These are phyloP conservation scores for Podospora tetraspora DNA, from an alignment of 495 filamentous ascomycete species.

Conservation along the genomic window DNA sequence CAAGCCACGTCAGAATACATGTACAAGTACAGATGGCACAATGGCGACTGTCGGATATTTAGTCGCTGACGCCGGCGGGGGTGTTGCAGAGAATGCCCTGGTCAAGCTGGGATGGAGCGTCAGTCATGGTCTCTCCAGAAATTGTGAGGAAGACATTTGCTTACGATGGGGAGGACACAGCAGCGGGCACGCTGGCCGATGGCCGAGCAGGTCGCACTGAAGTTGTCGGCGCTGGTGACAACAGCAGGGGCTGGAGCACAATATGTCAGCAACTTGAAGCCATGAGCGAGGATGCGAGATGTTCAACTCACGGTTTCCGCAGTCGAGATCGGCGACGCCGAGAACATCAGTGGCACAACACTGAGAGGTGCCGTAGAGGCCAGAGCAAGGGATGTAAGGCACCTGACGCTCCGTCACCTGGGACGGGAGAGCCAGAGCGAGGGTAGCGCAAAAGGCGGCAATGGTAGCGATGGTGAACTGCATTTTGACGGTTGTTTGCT, in stretches of 20 bases:
- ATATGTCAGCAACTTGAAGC: not conserved
- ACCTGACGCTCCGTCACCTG: constrained; percentile 30
- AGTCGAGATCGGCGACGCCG: constrained; percentile 40
- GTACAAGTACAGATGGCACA: not conserved
- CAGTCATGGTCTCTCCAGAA: not conserved
- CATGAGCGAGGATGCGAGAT: not conserved
- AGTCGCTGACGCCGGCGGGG: constrained; percentile 31
- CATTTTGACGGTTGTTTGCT: constrained; percentile 18
- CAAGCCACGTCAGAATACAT: not conserved
- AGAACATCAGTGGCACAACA: constrained; percentile 44
- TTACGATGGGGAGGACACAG: constrained; percentile 38
- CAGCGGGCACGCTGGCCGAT: constrained; percentile 43
- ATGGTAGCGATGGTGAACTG: constrained; percentile 26
- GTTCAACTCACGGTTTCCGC: constrained; percentile 30
- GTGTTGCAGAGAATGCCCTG: constrained; percentile 38
- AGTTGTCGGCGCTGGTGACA: constrained; percentile 27
- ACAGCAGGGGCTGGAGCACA: constrained; percentile 20
- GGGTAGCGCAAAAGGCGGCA: constrained; percentile 22
- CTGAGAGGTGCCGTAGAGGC: constrained; percentile 37
- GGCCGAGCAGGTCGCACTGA: constrained; percentile 31
- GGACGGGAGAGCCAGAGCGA: constrained; percentile 24
- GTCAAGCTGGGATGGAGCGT: constrained; percentile 21
- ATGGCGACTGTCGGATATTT: constrained; percentile 10
- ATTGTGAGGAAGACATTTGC: not conserved
- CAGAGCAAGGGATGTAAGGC: constrained; percentile 34